Evolutionary conservation across 257 asterid genomes (phyloP), one percentile per base, ranked within the genome.

Genomic region (Avicennia marina): DNA sequence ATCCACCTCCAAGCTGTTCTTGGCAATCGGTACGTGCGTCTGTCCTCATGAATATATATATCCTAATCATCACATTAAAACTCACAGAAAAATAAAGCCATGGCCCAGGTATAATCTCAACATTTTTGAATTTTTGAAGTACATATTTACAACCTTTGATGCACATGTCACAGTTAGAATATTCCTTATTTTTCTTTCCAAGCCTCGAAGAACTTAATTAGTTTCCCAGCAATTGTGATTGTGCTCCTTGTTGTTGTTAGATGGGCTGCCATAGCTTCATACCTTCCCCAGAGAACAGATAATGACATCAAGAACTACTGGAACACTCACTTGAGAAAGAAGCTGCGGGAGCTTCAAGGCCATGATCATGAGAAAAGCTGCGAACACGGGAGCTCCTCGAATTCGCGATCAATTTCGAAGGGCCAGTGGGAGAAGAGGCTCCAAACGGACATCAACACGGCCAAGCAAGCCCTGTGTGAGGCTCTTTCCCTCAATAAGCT

Each of bases 211-310:
- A 2, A 13, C 21, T n/a, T 43, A n/a, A 10, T 43, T 4, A 4
- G 2, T 16, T 7, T 13, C 2, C 6, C 13, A 7, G 9, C 7
- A 43, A 13, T 43, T 43, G 4, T 38, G 49, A 13, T 20, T 43
- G 49, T 7, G 1, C 71, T n/a, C n/a, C n/a, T n/a, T n/a, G n/a
- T n/a, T n/a, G n/a, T n/a, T n/a, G n/a, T n/a, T n/a, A 89, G 97
- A 73, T 89, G 95, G 97, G 97, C 97, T 32, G 97, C 97, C 15
- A 89, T 89, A 83, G 97, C 97, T 43, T 86, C 95, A 0, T 89
- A 85, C 71, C 87, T 89, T 42, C 95, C 95, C 0, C 77, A 83
- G 19, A 70, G 96, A 65, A 85, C 96, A 2, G 96, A 89, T 73
- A 89, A 89, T 32, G 97, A 89, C 51, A 83, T 89, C 48, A 89